phyloP scores from a whole-genome alignment of 768 basidiomycete genomes.

The Serendipita sp. region DNA sequence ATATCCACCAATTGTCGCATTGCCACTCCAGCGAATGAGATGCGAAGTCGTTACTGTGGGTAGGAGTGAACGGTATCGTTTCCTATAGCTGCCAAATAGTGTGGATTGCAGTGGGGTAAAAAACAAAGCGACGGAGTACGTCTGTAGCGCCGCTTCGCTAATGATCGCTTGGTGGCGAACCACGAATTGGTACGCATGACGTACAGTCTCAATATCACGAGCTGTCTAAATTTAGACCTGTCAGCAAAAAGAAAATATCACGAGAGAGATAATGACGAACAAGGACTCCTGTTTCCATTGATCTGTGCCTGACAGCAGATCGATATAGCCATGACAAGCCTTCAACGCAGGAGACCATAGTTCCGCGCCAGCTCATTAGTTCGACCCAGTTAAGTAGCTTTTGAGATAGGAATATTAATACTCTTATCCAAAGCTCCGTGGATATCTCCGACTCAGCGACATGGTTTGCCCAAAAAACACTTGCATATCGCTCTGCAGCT shows the following conservation, averaged over 20 bases:
- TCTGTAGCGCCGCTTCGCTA: not conserved
- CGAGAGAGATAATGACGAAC: too few relatives aligned
- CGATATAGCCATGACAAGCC: not conserved
- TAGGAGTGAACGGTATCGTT: too few relatives aligned
- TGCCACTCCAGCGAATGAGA: too few relatives aligned
- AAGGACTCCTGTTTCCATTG: too few relatives aligned
- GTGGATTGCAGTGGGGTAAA: not conserved
- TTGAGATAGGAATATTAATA: not conserved
- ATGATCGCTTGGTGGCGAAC: not conserved
- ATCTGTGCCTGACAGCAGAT: too few relatives aligned
- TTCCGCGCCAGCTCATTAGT: conserved; percentile 1
- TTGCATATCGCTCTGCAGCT: not conserved
- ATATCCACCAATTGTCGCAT: too few relatives aligned
- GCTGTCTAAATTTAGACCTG: too few relatives aligned
- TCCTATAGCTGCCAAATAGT: too few relatives aligned
- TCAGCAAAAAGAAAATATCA: too few relatives aligned
- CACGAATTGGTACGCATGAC: not conserved
- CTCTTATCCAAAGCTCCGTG: not conserved
- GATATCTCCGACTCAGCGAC: not conserved
- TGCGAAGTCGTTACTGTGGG: too few relatives aligned
- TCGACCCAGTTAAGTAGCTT: conserved; percentile 1
- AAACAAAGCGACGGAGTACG: not conserved
- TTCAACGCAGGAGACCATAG: not conserved
- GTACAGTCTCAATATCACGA: not conserved
- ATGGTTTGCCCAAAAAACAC: not conserved